Percentiles rank a stretch among this genome's conserved stretches.
Evolutionary conservation across 805 yeast genomes (phyloP).

Genomic region (Candida pseudofarinosa): DNA sequence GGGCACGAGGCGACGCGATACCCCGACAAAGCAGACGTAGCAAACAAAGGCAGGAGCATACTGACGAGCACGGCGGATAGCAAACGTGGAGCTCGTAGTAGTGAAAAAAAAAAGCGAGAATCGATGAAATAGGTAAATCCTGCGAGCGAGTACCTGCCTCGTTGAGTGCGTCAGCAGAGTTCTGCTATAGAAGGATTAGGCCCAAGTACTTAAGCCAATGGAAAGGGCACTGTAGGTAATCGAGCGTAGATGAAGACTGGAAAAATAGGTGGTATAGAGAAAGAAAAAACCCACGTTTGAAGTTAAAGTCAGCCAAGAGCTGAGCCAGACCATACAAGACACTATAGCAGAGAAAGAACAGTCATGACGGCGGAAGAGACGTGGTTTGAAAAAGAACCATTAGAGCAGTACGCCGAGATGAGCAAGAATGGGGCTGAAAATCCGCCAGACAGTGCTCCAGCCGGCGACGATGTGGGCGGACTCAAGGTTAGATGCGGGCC

Average conservation of each 20-base stretch:
- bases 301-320: no score
- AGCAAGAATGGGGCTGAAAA: slow-evolving; percentile 5
- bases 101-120: no score
- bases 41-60: no score
- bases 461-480: slow-evolving; percentile 20
- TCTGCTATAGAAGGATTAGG: neutral
- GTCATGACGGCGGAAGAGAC: slow-evolving; percentile 1
- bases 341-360: no score
- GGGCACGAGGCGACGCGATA: no score
- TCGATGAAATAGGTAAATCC: neutral
- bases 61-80: no score
- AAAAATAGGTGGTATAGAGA: no score
- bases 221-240: neutral
- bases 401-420: slow-evolving; percentile 1
- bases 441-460: slow-evolving; percentile 30
- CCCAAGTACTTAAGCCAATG: neutral
- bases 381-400: slow-evolving; percentile 1
- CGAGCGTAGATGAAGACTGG: no score
- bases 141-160: neutral
- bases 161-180: neutral
- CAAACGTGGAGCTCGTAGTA: neutral
- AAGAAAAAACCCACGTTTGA: no score
- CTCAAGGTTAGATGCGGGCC: slow-evolving; percentile 74
- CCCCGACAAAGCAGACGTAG: no score
- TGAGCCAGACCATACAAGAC: neutral